phyloP scores from a whole-genome alignment of 306 rosid species.

The Lathyrus aphaca region DNA sequence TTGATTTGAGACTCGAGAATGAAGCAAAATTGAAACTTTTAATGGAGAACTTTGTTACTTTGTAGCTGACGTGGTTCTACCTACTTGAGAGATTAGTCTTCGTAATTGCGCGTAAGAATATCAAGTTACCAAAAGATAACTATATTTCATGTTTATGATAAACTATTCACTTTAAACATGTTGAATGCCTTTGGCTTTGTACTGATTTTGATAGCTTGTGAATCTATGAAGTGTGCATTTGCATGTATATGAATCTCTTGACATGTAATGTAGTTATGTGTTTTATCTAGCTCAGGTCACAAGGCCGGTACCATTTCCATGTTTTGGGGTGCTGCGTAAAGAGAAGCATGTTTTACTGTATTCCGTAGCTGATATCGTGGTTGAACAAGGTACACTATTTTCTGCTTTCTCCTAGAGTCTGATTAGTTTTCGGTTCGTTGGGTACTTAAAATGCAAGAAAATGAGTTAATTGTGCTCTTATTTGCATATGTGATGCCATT shows the following conservation, averaged over 20 bases:
- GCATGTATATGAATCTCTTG: slow-evolving; percentile 16
- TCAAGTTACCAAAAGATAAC: not conserved
- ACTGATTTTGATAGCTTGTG: not conserved
- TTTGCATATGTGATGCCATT: not conserved
- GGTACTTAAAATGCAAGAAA: not conserved
- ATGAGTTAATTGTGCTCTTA: not conserved
- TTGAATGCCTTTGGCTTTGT: not conserved
- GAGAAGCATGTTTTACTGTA: slow-evolving; percentile 92
- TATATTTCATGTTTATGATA: not conserved
- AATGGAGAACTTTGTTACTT: not conserved
- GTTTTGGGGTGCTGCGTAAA: slow-evolving; percentile 80
- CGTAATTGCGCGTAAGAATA: not conserved
- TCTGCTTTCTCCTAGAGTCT: slow-evolving; percentile 26
- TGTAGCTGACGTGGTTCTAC: not conserved
- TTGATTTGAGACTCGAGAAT: not conserved
- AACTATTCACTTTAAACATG: not conserved
- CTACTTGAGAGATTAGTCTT: not conserved
- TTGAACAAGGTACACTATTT: slow-evolving; percentile 78
- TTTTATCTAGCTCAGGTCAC: slow-evolving; percentile 63
- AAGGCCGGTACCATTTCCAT: slow-evolving; percentile 88
- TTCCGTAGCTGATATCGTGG: slow-evolving; percentile 79
- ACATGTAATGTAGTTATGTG: slow-evolving; percentile 28
- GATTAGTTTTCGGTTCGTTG: not conserved
- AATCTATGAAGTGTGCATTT: slow-evolving; percentile 6
- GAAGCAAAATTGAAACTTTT: not conserved